Evolutionary conservation across 2,329 filamentous ascomycete species (phyloP), one percentile per base, ranked within the genome.

Genomic region (Aspergillus tanneri): DNA sequence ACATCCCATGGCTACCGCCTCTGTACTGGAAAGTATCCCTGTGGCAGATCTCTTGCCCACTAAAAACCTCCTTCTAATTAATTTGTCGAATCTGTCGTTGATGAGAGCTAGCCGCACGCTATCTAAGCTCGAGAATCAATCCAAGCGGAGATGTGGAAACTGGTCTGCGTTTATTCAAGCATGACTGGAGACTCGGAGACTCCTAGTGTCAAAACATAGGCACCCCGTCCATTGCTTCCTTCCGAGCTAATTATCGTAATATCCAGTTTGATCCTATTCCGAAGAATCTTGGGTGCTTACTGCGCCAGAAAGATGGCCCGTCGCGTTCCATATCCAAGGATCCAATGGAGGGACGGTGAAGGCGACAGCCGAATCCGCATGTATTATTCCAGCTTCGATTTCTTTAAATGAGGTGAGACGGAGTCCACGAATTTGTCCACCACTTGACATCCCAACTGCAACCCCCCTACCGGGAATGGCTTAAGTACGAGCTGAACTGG

Each of bases 51-150:
- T 40, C 36, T 35, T 25, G 7, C 35, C 35, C 8, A 14, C 46
- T 1, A 41, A 49, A 12, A 34, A 44, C n/a, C 23, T 45, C 10
- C 5, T 36, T 16, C 35, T 49, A 2, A 44, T 5, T n/a, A 44
- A 2, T 44, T 49, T 35, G 9, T 49, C 3, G 35, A 39, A 27
- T 5, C 18, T 12, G 46, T 35, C 2, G 27, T 34, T 7, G 34
- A 44, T 14, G 27, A 11, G 22, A 44, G 2, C 3, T 10, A 5
- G 41, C 41, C 8, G 35, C 21, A 3, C 30, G 19, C 1, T 49
- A 40, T 25, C 11, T 36, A 0, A 14, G 12, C 7, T 34, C 34
- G n/a, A 44, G 27, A 16, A 19, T 30, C 10, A 21, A 4, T 1
- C 25, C 22, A n/a, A 12, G n/a, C 23, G 34, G 18, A 11, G 22